Conservation (phyloP, 2,329 filamentous ascomycete genomes). For the Fusarium proliferatum region DNA sequence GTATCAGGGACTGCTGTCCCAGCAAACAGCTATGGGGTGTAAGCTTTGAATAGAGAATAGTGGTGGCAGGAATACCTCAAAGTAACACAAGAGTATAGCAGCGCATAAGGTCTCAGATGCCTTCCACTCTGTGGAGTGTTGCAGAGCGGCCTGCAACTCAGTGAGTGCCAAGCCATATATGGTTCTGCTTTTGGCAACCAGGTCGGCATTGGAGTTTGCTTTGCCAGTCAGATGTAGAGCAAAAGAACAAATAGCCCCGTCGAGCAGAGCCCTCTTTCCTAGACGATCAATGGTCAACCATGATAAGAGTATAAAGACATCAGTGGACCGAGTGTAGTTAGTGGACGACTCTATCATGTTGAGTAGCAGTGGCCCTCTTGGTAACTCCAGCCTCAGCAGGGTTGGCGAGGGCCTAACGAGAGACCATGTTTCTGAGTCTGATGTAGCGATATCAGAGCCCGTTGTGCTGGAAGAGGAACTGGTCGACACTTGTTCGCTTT, state of each 20-base stretch:
- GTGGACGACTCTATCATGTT: constrained; percentile 46
- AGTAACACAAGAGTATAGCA: constrained; percentile 54
- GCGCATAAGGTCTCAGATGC: constrained; percentile 56
- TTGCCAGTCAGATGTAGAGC: constrained; percentile 54
- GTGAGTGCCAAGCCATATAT: constrained; percentile 53
- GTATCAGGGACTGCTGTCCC: constrained; percentile 51
- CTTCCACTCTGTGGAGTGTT: constrained; percentile 53
- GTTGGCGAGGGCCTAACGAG: constrained; percentile 20
- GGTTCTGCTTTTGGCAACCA: constrained; percentile 50
- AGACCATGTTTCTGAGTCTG: constrained; percentile 1
- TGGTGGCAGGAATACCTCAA: constrained; percentile 47
- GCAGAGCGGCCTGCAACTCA: constrained; percentile 51
- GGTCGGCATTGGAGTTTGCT: constrained; percentile 43
- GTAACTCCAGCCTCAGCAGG: constrained; percentile 27
- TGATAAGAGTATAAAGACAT: constrained; percentile 42
- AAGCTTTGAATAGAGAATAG: constrained; percentile 12
- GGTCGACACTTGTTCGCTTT: constrained; percentile 3
- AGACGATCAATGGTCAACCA: constrained; percentile 46
- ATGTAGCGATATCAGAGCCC: constrained; percentile 18
- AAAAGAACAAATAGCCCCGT: constrained; percentile 53
- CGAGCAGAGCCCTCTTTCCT: constrained; percentile 50
- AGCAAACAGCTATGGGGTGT: constrained; percentile 52
- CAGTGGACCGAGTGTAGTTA: constrained; percentile 33
- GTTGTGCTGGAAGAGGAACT: constrained; percentile 22
- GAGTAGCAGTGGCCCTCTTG: constrained; percentile 48